Percentiles rank a stretch among this genome's conserved stretches.
These are phyloP conservation scores for Epichloe sp. DNA, from an alignment of 2,329 filamentous ascomycete genomes.

Conservation along the genomic window DNA sequence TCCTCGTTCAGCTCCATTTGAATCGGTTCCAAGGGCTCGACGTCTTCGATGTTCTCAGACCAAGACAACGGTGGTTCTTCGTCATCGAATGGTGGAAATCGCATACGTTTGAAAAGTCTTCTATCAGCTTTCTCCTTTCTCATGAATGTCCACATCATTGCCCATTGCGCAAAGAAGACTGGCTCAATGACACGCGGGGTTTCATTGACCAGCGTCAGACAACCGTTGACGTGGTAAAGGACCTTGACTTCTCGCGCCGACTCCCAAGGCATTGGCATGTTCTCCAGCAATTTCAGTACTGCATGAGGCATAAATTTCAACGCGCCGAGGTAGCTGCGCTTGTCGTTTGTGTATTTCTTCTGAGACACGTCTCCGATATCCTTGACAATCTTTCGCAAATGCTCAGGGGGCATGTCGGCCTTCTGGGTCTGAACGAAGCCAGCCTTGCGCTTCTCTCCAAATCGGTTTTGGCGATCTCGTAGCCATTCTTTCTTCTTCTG, in stretches of 20 bases:
- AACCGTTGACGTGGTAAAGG: constrained; percentile 95
- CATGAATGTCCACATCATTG: constrained; percentile 99
- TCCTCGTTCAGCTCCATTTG: constrained; percentile 96
- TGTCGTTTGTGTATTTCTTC: constrained; percentile 98
- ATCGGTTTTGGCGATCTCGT: constrained; percentile 77
- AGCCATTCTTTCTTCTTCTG: constrained; percentile 99
- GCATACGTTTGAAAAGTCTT: constrained; percentile 95
- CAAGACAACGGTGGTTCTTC: constrained; percentile 95
- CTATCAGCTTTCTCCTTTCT: constrained; percentile 93
- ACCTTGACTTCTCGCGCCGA: constrained; percentile 93
- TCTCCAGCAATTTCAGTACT: constrained; percentile 91
- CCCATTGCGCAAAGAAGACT: constrained; percentile 97
- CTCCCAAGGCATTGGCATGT: constrained; percentile 99
- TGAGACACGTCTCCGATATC: constrained; percentile 99
- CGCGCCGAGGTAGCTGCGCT: constrained; percentile 92
- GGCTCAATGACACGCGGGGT: constrained; percentile 93
- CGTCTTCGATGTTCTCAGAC: constrained; percentile 98
- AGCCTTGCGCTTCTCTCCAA: constrained; percentile 91
- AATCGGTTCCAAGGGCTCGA: constrained; percentile 92
- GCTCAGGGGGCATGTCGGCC: constrained; percentile 98
- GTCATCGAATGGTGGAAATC: constrained; percentile 96
- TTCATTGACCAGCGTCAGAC: constrained; percentile 92
- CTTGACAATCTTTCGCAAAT: constrained; percentile 93
- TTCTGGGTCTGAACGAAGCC: constrained; percentile 98
- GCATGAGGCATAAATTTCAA: constrained; percentile 99